Conservation (phyloP, 768 basidiomycete genomes). For the Amanita phalloides region DNA sequence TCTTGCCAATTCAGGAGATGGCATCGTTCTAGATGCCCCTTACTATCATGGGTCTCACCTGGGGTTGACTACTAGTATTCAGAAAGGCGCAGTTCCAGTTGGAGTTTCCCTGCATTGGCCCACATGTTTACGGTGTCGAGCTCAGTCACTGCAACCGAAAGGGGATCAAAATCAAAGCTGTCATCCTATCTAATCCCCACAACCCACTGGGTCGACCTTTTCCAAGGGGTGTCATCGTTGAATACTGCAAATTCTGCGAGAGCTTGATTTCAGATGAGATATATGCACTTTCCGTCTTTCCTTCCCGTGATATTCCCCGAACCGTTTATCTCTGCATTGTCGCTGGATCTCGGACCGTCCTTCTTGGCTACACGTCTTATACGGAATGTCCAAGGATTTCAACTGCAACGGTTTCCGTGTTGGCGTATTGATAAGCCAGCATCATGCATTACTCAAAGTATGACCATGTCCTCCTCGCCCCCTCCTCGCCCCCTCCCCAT, state of each 20-base stretch:
- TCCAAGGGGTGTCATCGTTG: constrained; percentile 12
- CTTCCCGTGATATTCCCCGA: constrained; percentile 4
- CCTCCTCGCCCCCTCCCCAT: constrained; percentile 13
- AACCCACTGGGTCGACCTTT: constrained; percentile 17
- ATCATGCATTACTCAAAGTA: constrained; percentile 8
- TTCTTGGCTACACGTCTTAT: constrained; percentile 15
- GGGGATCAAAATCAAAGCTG: constrained; percentile 12
- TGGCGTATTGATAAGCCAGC: constrained; percentile 12
- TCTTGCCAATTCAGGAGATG: constrained; percentile 10
- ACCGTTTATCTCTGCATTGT: constrained; percentile 12
- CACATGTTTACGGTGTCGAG: constrained; percentile 7
- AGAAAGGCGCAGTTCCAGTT: constrained; percentile 4
- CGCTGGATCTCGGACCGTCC: constrained; percentile 12
- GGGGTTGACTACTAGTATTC: neutral
- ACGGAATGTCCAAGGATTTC: constrained; percentile 21
- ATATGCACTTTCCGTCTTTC: constrained; percentile 16
- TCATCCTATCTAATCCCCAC: constrained; percentile 20
- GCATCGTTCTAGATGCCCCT: constrained; percentile 9
- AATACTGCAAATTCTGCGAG: constrained; percentile 11
- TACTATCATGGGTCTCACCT: constrained; percentile 12
- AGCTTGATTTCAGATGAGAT: constrained; percentile 14
- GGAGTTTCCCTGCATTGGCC: constrained; percentile 2
- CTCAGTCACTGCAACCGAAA: constrained; percentile 7
- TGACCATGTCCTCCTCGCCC: constrained; percentile 12
- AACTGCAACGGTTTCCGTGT: constrained; percentile 17